Evolutionary conservation across 108 stramenopile genomes (phyloP).

Genomic region (Pseudonitzschia multiseries): DNA sequence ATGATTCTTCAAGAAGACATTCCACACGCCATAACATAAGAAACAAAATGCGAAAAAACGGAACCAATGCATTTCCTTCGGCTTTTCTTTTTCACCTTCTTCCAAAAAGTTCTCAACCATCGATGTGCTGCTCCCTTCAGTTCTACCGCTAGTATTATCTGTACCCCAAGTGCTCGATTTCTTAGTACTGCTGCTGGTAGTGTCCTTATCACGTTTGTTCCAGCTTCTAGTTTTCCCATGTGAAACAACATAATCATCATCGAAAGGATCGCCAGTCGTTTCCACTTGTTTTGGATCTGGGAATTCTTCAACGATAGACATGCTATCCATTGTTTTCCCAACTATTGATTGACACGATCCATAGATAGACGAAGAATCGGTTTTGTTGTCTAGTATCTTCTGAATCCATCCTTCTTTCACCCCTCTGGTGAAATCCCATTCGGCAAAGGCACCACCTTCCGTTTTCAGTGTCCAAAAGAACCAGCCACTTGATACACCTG

Average conservation of each 20-base stretch:
- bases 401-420: conserved; percentile 73
- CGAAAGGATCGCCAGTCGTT: conserved; percentile 35
- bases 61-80: conserved; percentile 13
- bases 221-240: conserved; percentile 31
- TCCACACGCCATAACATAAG: conserved; percentile 35
- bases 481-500: conserved; percentile 54
- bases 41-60: conserved; percentile 25
- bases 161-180: background rate
- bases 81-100: background rate
- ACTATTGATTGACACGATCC: conserved; percentile 60
- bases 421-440: conserved; percentile 75
- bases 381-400: conserved; percentile 16
- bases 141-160: too few species aligned
- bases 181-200: background rate
- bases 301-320: conserved; percentile 48
- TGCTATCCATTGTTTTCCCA: conserved; percentile 38
- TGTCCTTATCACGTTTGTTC: background rate
- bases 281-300: conserved; percentile 30
- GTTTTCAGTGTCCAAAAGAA: conserved; percentile 72
- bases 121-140: too few species aligned
- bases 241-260: conserved; percentile 62
- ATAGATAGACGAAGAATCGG: conserved; percentile 31
- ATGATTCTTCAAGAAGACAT: conserved; percentile 29
- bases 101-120: too few species aligned
- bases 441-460: conserved; percentile 63